Percentiles rank a stretch among this genome's conserved stretches.
Evolutionary conservation across 2,329 filamentous ascomycete genomes (phyloP).

Genomic region (Phaeosphaeriaceae sp.): DNA sequence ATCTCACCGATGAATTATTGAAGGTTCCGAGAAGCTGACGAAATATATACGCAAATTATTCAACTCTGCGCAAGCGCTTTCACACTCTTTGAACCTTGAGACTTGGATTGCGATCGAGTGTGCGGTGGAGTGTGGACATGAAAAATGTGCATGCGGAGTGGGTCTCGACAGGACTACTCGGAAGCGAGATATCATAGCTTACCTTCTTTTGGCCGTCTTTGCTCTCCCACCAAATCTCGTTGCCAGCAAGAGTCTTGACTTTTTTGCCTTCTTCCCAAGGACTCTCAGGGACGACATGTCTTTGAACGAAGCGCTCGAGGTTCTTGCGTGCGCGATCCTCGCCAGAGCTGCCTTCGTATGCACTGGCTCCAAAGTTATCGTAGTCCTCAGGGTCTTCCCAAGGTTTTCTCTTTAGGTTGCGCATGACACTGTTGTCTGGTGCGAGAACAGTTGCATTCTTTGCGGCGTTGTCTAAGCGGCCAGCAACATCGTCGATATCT

Average conservation of each 20-base stretch:
- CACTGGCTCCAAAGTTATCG: slow-evolving; percentile 67
- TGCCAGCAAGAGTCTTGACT: slow-evolving; percentile 71
- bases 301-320: slow-evolving; percentile 80
- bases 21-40: background rate
- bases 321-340: slow-evolving; percentile 79
- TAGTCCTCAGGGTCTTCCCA: slow-evolving; percentile 84
- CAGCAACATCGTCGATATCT: slow-evolving; percentile 72
- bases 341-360: slow-evolving; percentile 78
- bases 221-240: slow-evolving; percentile 82
- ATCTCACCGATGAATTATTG: slow-evolving; percentile 7
- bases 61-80: background rate
- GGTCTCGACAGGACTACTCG: slow-evolving; percentile 8
- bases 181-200: slow-evolving; percentile 43
- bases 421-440: slow-evolving; percentile 83
- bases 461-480: slow-evolving; percentile 70
- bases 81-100: background rate
- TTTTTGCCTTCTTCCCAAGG: slow-evolving; percentile 77
- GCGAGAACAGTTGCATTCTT: slow-evolving; percentile 85
- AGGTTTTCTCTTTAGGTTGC: slow-evolving; percentile 79
- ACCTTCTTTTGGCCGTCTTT: slow-evolving; percentile 72
- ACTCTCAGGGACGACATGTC: slow-evolving; percentile 76
- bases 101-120: background rate
- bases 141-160: slow-evolving; percentile 4
- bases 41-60: background rate
- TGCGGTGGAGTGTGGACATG: background rate